A percentile compares a stretch with the other conserved stretches of the same genome.
phyloP scores from a whole-genome alignment of 352 stramenopile genomes.

The Pythium monospermum region DNA sequence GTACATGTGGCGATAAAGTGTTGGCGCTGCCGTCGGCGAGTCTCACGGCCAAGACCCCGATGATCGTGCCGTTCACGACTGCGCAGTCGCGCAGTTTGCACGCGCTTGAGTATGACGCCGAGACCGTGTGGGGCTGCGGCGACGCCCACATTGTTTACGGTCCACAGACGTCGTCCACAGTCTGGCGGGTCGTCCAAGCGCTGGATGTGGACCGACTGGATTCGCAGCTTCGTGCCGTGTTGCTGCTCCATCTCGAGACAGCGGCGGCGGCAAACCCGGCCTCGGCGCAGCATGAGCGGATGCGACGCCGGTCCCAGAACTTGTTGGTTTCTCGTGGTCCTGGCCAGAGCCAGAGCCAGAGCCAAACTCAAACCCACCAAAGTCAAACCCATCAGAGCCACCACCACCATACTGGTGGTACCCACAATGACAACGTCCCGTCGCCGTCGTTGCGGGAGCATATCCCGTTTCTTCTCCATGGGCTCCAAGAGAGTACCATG shows the following conservation, averaged over 20 bases:
- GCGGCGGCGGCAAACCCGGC: neutral
- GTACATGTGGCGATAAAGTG: slow-evolving; percentile 40
- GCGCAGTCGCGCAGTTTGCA: too few species aligned
- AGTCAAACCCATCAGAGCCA: neutral
- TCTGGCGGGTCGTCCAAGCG: slow-evolving; percentile 33
- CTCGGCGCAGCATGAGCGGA: neutral
- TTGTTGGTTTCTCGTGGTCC: neutral
- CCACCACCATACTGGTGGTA: slow-evolving; percentile 1
- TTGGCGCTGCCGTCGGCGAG: slow-evolving; percentile 17
- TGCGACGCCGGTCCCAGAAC: slow-evolving; percentile 1
- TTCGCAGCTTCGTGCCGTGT: slow-evolving; percentile 25
- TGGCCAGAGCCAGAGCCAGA: neutral
- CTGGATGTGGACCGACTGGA: slow-evolving; percentile 26
- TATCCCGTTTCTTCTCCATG: slow-evolving; percentile 10
- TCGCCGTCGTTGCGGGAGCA: slow-evolving; percentile 6
- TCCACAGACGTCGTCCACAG: slow-evolving; percentile 9
- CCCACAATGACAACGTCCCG: too few species aligned
- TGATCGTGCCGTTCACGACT: neutral
- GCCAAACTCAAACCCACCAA: neutral
- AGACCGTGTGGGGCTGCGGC: slow-evolving; percentile 14
- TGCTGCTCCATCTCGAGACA: slow-evolving; percentile 5
- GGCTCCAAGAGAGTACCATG: slow-evolving; percentile 1
- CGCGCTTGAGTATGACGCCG: slow-evolving; percentile 3
- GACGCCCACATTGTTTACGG: slow-evolving; percentile 19
- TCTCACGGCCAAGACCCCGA: neutral